Base-by-base conservation (phyloP, 805 yeast species). In the Dipodascopsis uninucleata region DNA sequence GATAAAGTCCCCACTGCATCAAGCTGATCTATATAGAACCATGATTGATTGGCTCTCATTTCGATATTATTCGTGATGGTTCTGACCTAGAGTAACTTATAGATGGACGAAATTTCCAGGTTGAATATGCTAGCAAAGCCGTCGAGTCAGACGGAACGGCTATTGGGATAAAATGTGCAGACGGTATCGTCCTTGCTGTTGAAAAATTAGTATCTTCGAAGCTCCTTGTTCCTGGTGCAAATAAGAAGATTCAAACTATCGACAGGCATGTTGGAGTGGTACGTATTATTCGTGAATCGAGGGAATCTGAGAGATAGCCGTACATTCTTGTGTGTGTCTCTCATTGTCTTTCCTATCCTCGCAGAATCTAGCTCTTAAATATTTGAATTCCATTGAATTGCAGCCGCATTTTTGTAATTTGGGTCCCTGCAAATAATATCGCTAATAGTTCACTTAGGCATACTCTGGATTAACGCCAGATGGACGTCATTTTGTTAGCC, bases 111-210 rank as follows among this genome's bases (percentile, higher is more conserved):
- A 86, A 85, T 66, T 93, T 93, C 71, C 99, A 93, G 68, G 98
- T 93, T 16, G 98, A 93, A 67, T 93, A 93, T 61, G 99, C 99
- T 25, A 76, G 84, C 60, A 93, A 93, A 64, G 98, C 98, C 1
- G 97, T 90, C 2, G 99, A 93, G 67, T 89, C 88, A 61, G 96
- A 96, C 39, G 94, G 96, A 8, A 93, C 98, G 0, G 81, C 97
- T 17, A 74, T 93, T 58, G 99, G 97, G 31, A 82, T 93, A 63
- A 85, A 85, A 63, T 87, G 85, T 69, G 77, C 78, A 59, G 97
- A 90, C 63, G 98, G 98, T 42, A 76, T 93, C 28, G 96, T 93
- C n/a, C 76, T 93, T 56, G 99, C 97, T 12, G 95, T 87, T n/a
- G 98, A 93, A 67, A 93, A 90, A 69, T 75, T 89, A 60, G 76